Evolutionary conservation across 306 rosid species (phyloP).

Genomic region (Purshia tridentata): DNA sequence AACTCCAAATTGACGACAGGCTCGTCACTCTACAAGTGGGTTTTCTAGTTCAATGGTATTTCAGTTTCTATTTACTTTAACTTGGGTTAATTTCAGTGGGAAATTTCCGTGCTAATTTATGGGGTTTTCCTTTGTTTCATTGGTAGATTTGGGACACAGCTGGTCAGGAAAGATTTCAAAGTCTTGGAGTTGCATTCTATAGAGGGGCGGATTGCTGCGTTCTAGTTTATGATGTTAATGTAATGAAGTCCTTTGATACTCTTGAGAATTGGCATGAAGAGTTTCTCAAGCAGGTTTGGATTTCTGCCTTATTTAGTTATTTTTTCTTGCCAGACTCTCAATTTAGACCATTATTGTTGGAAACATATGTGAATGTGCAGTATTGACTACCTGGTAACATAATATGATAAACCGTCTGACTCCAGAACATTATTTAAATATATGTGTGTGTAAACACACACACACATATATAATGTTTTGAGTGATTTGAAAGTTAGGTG

Average conservation of each 20-base stretch:
- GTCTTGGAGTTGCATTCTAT: slow-evolving; percentile 92
- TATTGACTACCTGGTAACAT: background rate
- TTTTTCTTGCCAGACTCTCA: background rate
- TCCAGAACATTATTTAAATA: background rate
- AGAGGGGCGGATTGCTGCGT: slow-evolving; percentile 97
- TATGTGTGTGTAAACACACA: background rate
- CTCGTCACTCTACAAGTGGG: slow-evolving; percentile 95
- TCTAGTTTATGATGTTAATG: slow-evolving; percentile 84
- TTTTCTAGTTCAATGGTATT: slow-evolving; percentile 43
- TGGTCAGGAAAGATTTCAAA: slow-evolving; percentile 95
- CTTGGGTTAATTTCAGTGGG: background rate
- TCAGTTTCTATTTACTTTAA: slow-evolving; percentile 8
- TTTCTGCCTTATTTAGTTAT: background rate
- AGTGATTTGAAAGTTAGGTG: background rate
- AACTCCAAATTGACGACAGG: slow-evolving; percentile 90
- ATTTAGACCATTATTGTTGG: background rate
- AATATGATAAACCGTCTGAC: background rate
- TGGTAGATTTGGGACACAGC: slow-evolving; percentile 97
- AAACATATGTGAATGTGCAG: background rate
- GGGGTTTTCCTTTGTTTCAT: background rate
- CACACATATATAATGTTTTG: background rate
- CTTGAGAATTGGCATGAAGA: slow-evolving; percentile 97
- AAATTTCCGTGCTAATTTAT: background rate
- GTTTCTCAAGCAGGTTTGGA: slow-evolving; percentile 82
- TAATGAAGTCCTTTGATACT: slow-evolving; percentile 86